Evolutionary conservation across 2,329 filamentous ascomycete genomes (phyloP), one percentile per base, ranked within the genome.

Genomic region (Fusarium pseudoanthophilum): DNA sequence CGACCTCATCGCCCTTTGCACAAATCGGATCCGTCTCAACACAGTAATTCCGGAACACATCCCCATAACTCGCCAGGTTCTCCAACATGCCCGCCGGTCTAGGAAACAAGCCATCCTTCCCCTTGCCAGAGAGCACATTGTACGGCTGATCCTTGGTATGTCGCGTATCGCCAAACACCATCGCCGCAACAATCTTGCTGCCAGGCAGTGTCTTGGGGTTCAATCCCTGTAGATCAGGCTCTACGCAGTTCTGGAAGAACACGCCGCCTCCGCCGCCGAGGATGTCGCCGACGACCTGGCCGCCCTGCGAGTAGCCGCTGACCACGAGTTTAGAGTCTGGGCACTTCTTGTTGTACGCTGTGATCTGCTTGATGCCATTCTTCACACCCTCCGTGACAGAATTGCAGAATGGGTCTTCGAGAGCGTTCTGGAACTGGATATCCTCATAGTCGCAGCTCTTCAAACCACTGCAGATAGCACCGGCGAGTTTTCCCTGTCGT

Each of bases 381-480:
- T 45, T 28, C 5, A 67, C 64, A 5, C 64, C 64, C 34, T 67
- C 62, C 0, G 63, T 67, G 34, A 67, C 64, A 13, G 64, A 67
- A n/a, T 61, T 34, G 39, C 64, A 67, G 36, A 20, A 67, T 1
- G 64, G 64, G 2, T 64, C 64, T 42, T 51, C 45, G 2, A 67
- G 53, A 11, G 52, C 52, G 16, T 67, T 67, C n/a, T 67, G 45
- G 39, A 67, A 67, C n/a, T 46, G 37, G 26, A 67, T 67, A 3
- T 67, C 53, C 14, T 67, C 64, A n/a, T 67, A 67, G 4, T 67
- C 64, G 28, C 64, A 67, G 53, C 64, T 67, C 63, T 67, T 67
- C 10, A 46, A 45, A 3, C 63, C 63, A 2, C 57, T 37, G 39
- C 64, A 67, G 32, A 67, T 67, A 14, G 64, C 64, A 3, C 32